Base-by-base conservation (phyloP, 2,329 filamentous ascomycete genomes). In the Dactylellina sp. region DNA sequence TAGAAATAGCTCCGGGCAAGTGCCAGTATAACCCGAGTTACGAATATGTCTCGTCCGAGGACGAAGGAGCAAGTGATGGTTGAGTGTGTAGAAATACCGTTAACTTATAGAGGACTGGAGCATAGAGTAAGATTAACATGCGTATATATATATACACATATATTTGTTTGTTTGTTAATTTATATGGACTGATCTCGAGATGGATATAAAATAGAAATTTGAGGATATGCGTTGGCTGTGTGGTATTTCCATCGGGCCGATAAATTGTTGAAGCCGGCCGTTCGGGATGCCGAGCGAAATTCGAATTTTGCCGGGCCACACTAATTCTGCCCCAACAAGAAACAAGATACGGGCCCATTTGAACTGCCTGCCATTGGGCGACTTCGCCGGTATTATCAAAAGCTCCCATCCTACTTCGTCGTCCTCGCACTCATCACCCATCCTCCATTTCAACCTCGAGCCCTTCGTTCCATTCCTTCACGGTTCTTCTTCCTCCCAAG, bases 241-340 rank as follows among this genome's bases (percentile, higher is more conserved):
- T 46, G n/a, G 42, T 22, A 46, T 46, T n/a, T 20, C 12, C 5
- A 20, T 46, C 42, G 42, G 42, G 7, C 42, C 42, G 42, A 46
- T 4, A 20, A 46, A 46, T 22, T 46, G 42, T 46, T 46, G 42
- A 46, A 18, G 14, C 4, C 5, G 42, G 20, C 20, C n/a, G 46
- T 25, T 53, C 49, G 49, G 49, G 49, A 53, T 53, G 49, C 49
- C 49, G 49, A 53, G 9, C 12, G 25, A 11, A 2, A 7, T 28
- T 7, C 22, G 7, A 50, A 50, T 50, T 50, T 50, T 50, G 46
- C 46, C 46, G 46, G n/a, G 46, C 22, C 12, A 20, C 11, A 3
- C 16, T 16, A 20, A 46, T 9, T 16, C 11, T 18, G 46, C 46
- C 46, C 46, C 20, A 50, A 50, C 46, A 11, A 50, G 14, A 50